These are phyloP conservation scores for Sporisorium exsertum DNA, from an alignment of 1,284 basidiomycete species.

Conservation along the genomic window DNA sequence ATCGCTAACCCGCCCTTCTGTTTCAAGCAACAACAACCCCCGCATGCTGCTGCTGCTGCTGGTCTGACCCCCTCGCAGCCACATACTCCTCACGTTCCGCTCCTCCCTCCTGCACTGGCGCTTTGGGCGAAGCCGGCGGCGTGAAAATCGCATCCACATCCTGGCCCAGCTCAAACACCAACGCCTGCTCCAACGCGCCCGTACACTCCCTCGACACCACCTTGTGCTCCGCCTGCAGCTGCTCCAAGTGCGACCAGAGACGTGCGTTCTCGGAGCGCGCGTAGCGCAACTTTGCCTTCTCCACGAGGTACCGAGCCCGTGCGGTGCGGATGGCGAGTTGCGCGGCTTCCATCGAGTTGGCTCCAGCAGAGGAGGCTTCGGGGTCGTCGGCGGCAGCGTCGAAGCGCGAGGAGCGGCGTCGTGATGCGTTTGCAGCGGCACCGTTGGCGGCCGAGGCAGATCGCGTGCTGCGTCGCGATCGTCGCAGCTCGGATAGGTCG, in stretches of 20 bases:
- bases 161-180: conserved; percentile 43
- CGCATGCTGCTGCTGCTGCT: background rate
- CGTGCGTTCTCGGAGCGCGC: conserved; percentile 43
- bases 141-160: conserved; percentile 61
- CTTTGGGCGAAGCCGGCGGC: conserved; percentile 45
- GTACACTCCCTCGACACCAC: conserved; percentile 25
- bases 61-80: background rate
- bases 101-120: background rate
- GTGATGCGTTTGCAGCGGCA: too few species aligned
- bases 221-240: conserved; percentile 30
- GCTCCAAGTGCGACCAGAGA: conserved; percentile 29
- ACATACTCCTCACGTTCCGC: conserved; percentile 2
- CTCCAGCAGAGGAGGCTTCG: background rate
- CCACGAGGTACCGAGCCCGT: conserved; percentile 57
- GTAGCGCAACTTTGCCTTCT: conserved; percentile 61
- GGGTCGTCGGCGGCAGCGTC: background rate
- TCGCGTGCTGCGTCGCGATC: conserved; percentile 17
- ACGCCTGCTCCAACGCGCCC: conserved; percentile 47
- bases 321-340: conserved; percentile 28
- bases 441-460: conserved; percentile 13
- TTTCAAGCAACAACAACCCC: background rate
- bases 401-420: conserved; percentile 36
- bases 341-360: conserved; percentile 27
- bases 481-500: conserved; percentile 16
- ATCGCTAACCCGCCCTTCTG: background rate